Conservation (phyloP, 208 protist genomes). For the Novymonas esmeraldas region DNA sequence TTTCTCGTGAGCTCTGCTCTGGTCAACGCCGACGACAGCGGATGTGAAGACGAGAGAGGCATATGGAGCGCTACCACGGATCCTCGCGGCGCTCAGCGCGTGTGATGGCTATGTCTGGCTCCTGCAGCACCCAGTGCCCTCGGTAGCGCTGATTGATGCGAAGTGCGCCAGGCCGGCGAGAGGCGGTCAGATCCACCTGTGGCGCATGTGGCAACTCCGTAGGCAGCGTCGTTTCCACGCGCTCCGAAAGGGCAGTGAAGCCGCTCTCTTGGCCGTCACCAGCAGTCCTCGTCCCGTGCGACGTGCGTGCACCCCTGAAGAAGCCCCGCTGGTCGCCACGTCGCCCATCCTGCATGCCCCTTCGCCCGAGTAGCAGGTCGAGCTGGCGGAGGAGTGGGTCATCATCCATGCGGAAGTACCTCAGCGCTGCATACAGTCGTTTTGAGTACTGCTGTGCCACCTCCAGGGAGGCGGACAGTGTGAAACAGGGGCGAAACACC, state of each 20-base stretch:
- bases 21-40: background rate
- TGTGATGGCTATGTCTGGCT: conserved; percentile 89
- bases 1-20: background rate
- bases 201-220: conserved; percentile 79
- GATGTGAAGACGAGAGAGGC: conserved; percentile 5
- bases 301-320: conserved; percentile 30
- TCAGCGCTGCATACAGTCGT: conserved; percentile 65
- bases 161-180: conserved; percentile 52
- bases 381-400: conserved; percentile 86
- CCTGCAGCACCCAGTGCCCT: conserved; percentile 89
- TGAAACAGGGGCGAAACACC: conserved; percentile 81
- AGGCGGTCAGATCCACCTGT: conserved; percentile 49
- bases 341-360: conserved; percentile 51
- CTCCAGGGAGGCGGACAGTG: conserved; percentile 70
- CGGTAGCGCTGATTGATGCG: conserved; percentile 58
- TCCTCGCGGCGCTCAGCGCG: conserved; percentile 70
- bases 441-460: conserved; percentile 75
- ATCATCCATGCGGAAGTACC: conserved; percentile 80
- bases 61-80: conserved; percentile 64
- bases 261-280: background rate
- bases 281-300: background rate
- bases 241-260: conserved; percentile 43
- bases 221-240: conserved; percentile 63
- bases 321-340: conserved; percentile 18
- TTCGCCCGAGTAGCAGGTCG: conserved; percentile 72